These are phyloP conservation scores for Rhynchosporium secalis DNA, from an alignment of 2,329 filamentous ascomycete species.

Conservation along the genomic window DNA sequence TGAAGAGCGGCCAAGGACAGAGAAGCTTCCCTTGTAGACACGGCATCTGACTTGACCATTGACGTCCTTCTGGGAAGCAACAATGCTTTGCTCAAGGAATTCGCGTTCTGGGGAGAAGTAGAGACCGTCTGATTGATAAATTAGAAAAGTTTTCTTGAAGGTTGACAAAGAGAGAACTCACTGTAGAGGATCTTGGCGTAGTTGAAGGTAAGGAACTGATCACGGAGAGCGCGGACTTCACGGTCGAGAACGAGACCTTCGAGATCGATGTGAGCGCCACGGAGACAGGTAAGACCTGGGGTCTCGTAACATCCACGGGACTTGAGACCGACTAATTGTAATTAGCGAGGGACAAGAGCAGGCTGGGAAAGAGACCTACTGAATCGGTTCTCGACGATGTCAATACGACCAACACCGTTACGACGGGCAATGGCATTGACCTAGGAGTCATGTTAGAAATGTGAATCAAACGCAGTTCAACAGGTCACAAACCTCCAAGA, in stretches of 20 bases:
- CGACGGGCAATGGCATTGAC: conserved; percentile 70
- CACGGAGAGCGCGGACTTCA: conserved; percentile 66
- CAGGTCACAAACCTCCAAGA: conserved; percentile 49
- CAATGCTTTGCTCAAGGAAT: conserved; percentile 66
- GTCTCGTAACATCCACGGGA: conserved; percentile 77
- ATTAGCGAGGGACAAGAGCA: not conserved
- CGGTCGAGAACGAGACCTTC: conserved; percentile 69
- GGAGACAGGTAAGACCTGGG: conserved; percentile 38
- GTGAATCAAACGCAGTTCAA: not conserved
- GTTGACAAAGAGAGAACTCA: conserved; percentile 40
- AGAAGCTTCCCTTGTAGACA: conserved; percentile 66
- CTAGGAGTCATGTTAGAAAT: not conserved
- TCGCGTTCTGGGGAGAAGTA: conserved; percentile 70
- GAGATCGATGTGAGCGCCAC: conserved; percentile 51
- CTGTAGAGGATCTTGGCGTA: conserved; percentile 61
- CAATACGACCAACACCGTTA: conserved; percentile 76
- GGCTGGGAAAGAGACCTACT: not conserved
- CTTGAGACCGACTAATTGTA: conserved; percentile 65
- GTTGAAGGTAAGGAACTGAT: conserved; percentile 68
- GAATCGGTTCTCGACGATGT: conserved; percentile 82
- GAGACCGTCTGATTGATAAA: conserved; percentile 37
- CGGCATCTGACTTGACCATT: conserved; percentile 63
- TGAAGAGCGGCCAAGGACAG: conserved; percentile 57
- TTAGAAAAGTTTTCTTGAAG: not conserved
- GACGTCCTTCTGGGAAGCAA: conserved; percentile 59